Evolutionary conservation across 305 asterid genomes (phyloP).

Genomic region (Solanum hybrid): DNA sequence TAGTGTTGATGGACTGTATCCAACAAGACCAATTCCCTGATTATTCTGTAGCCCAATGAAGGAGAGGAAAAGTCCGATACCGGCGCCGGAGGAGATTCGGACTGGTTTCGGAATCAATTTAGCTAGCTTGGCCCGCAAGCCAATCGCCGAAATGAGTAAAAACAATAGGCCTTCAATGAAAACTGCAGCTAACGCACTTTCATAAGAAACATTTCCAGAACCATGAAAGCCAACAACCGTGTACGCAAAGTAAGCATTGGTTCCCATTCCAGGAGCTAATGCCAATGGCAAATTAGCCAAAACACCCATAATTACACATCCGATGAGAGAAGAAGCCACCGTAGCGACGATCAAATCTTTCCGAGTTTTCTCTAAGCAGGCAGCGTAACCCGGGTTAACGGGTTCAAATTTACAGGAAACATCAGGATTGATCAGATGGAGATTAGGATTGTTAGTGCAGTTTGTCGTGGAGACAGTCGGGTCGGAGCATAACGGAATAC

Average conservation of each 20-base stretch:
- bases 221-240: conserved; percentile 95
- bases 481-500: conserved; percentile 63
- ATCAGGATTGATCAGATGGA: conserved; percentile 39
- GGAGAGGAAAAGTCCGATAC: conserved; percentile 79
- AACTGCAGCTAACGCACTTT: conserved; percentile 73
- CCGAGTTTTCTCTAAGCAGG: conserved; percentile 56
- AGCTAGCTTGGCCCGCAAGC: conserved; percentile 71
- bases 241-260: conserved; percentile 86
- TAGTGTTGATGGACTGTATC: conserved; percentile 65
- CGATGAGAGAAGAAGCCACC: conserved; percentile 69
- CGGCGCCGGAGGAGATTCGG: conserved; percentile 76
- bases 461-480: conserved; percentile 32
- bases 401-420: conserved; percentile 73
- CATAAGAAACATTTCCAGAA: conserved; percentile 64
- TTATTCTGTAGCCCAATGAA: conserved; percentile 82
- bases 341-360: conserved; percentile 87
- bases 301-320: conserved; percentile 76
- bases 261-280: conserved; percentile 96
- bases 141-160: conserved; percentile 59
- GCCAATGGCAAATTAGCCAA: conserved; percentile 76
- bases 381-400: conserved; percentile 80
- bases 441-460: conserved; percentile 32
- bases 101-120: conserved; percentile 79
- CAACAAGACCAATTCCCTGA: conserved; percentile 74
- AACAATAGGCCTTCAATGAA: conserved; percentile 82